Evolutionary conservation across 1,139 yeast species (phyloP).

Genomic region (Suhomyces kunorum): DNA sequence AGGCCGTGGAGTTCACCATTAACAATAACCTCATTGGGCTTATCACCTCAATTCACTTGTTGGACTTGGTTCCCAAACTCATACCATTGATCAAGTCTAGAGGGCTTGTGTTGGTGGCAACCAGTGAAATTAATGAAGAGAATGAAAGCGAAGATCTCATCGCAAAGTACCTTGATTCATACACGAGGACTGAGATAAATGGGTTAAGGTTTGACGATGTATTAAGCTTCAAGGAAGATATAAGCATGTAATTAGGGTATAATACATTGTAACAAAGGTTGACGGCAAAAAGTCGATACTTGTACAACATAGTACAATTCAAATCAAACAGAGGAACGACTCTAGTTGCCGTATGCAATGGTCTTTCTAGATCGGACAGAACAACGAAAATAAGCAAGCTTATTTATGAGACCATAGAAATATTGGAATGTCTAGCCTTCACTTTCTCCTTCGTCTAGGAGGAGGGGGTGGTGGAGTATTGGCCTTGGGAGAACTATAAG

Average conservation of each 20-base stretch:
- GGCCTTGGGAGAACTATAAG: conserved; percentile 5
- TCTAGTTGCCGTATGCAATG: not conserved
- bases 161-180: conserved; percentile 43
- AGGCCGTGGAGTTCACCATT: conserved; percentile 66
- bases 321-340: no score
- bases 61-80: conserved; percentile 73
- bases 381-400: not conserved
- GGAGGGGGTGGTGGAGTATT: conserved; percentile 20
- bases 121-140: conserved; percentile 39
- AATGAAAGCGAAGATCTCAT: conserved; percentile 29
- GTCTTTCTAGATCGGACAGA: not conserved
- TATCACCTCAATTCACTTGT: conserved; percentile 69
- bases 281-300: not conserved
- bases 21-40: conserved; percentile 83
- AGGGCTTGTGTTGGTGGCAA: conserved; percentile 82
- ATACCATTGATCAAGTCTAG: conserved; percentile 74
- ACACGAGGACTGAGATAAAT: conserved; percentile 60
- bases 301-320: no score
- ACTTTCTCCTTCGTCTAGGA: conserved; percentile 18
- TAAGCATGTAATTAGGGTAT: conserved; percentile 50
- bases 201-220: conserved; percentile 71
- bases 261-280: not conserved
- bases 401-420: not conserved
- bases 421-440: not conserved
- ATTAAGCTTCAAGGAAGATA: conserved; percentile 68